A percentile compares a stretch with the other conserved stretches of the same genome.
Conservation (phyloP, 2,329 filamentous ascomycete species). For the Phyllosticta paracitricarpa region DNA sequence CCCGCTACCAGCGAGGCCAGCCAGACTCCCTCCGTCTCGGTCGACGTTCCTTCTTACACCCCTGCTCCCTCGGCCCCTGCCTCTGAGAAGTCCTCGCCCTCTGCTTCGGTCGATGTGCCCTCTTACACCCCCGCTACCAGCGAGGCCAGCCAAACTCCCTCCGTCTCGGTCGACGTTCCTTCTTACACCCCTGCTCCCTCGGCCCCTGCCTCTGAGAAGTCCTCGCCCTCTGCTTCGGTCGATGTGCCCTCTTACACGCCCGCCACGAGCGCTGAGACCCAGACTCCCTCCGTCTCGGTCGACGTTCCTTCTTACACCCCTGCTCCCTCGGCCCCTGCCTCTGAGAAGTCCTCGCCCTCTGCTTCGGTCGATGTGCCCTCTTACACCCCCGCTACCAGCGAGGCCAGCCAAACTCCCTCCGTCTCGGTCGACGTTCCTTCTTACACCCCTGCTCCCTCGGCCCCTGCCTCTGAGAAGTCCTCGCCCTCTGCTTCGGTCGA, state of each 20-base stretch:
- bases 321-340: neutral
- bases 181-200: neutral
- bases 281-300: neutral
- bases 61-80: neutral
- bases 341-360: neutral
- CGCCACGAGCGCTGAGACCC: neutral
- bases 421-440: neutral
- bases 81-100: neutral
- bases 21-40: neutral
- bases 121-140: neutral
- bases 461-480: neutral
- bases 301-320: neutral
- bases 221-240: neutral
- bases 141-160: neutral
- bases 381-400: neutral
- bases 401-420: neutral
- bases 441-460: neutral
- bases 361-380: neutral
- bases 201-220: neutral
- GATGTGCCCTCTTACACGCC: neutral
- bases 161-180: neutral
- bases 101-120: neutral
- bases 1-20: neutral
- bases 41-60: neutral
- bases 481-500: neutral